Base-by-base conservation (phyloP, 2,329 filamentous ascomycete genomes). In the Simplicillium aogashimaense region DNA sequence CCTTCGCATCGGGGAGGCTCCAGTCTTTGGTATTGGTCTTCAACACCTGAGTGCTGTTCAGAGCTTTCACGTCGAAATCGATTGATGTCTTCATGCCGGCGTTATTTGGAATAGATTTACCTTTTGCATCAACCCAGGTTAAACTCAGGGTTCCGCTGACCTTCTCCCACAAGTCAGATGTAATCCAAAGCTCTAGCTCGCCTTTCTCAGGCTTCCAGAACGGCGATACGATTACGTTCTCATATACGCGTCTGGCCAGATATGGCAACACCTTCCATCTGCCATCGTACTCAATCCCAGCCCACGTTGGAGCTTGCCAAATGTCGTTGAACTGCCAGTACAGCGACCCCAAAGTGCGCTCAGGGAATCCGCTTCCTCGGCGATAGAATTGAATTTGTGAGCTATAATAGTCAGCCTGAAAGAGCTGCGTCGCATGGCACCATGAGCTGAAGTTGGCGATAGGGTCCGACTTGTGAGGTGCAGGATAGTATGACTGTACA, bases 301-400 rank as follows among this genome's bases (percentile, higher is more conserved):
- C 73, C 76, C 77, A 81, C 0, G 74, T 78, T 0, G 77, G 76
- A 2, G 74, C 76, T 46, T 77, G 74, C 75, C 75, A 79, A 43
- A 78, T 71, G 49, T 81, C 77, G 47, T 81, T 75, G 2, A 82
- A 60, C 50, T 81, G 77, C 78, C 77, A 82, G 53, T 80, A 81
- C 5, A 82, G 52, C 10, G 65, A 68, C 0, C 76, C 77, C 2
- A 81, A 63, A 47, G 80, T 74, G 1, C 74, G 63, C 44, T 81
- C 69, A 0, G 67, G 70, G 48, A 68, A 50, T 0, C 74, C 77
- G 31, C 70, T 75, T 1, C 77, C 77, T 5, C 71, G 62, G 5
- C 77, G 67, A 50, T 81, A 81, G 55, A 74, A 80, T 39, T 73
- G 65, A 13, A 81, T 80, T 53, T 81, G 67, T 3, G 61, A 66